Base-by-base conservation (phyloP, 1,284 basidiomycete genomes). In the Heterobasidion parviporum region DNA sequence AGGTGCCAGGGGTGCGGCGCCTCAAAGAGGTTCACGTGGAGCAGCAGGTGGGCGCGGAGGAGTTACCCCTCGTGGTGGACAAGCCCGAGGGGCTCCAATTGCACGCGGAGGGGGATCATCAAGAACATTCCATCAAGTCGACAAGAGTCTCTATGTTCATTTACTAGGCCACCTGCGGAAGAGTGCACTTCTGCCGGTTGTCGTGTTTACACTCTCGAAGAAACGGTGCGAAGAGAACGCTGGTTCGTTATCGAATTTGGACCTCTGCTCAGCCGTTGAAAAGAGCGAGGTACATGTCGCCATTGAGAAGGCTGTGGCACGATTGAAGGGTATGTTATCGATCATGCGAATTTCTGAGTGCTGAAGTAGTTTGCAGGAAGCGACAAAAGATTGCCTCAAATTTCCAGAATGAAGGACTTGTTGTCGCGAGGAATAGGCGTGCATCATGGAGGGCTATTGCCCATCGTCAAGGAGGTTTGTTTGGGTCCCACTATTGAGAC, bases 131-230 rank as follows among this genome's bases (percentile, higher is more conserved):
- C 85, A 91, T 62, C 79, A 82, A 51, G 74, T 81, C 8, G 94
- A 97, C 74, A 93, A 89, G 72, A 93, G 95, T 61, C 76, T 98
- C 4, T 99, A 96, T 76, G 92, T 97, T 18, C 94, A 98, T 66
- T 78, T 99, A 47, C 79, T 99, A 34, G 89, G 87, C 6, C 79
- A 92, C 64, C 78, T 99, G 54, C 83, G 87, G 65, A 98, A 98
- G 73, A 85, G 88, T 60, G 74, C 79, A 26, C 79, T 99, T 1
- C 78, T 99, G 1, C 97, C 97, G 1, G 94, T 95, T 8, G 97
- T 99, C 49, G 85, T 97, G 34, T 99, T 99, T 70, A 97, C 96
- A 1, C 89, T 99, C 64, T 97, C 94, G 49, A 99, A 99, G 77
- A 94, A 93, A 69, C 79, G 85, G 54, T 99, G 97, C 67, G 96